phyloP scores from a whole-genome alignment of 2,329 filamentous ascomycete genomes.

The Microdochium paspali region DNA sequence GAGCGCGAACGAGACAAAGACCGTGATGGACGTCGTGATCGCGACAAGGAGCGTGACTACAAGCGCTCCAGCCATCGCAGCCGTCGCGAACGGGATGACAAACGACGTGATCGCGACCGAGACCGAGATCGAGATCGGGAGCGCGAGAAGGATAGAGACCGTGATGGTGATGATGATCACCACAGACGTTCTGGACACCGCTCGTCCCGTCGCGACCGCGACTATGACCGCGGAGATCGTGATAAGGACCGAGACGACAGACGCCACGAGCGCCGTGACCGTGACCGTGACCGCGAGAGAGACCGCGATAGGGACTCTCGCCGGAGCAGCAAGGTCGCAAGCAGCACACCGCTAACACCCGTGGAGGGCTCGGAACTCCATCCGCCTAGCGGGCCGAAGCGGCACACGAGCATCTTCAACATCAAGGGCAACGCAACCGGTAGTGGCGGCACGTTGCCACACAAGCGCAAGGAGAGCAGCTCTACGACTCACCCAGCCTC shows the following conservation, averaged over 20 bases:
- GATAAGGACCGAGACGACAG: conserved; percentile 25
- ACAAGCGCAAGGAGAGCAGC: not conserved
- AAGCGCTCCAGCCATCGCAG: conserved; percentile 50
- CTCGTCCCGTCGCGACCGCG: conserved; percentile 31
- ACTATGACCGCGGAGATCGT: conserved; percentile 26
- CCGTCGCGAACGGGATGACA: conserved; percentile 44
- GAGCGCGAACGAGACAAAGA: conserved; percentile 22
- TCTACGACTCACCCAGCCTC: not conserved
- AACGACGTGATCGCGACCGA: conserved; percentile 32
- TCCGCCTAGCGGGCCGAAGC: conserved; percentile 29
- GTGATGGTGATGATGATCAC: conserved; percentile 22
- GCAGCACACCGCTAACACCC: conserved; percentile 19
- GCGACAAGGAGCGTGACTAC: not conserved
- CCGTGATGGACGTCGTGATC: not conserved
- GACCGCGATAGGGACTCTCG: conserved; percentile 24
- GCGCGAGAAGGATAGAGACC: conserved; percentile 20
- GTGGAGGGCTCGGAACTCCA: conserved; percentile 27
- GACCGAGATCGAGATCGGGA: conserved; percentile 37
- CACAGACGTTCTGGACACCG: conserved; percentile 28
- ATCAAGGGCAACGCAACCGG: conserved; percentile 22
- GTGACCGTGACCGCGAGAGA: conserved; percentile 18
- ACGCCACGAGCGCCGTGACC: conserved; percentile 22
- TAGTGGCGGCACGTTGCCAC: not conserved
- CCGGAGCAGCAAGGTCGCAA: conserved; percentile 23
- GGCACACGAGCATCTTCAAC: conserved; percentile 21